Evolutionary conservation across 495 filamentous ascomycete genomes (phyloP), one percentile per base, ranked within the genome.

Genomic region (Lasiosphaeris hirsuta): DNA sequence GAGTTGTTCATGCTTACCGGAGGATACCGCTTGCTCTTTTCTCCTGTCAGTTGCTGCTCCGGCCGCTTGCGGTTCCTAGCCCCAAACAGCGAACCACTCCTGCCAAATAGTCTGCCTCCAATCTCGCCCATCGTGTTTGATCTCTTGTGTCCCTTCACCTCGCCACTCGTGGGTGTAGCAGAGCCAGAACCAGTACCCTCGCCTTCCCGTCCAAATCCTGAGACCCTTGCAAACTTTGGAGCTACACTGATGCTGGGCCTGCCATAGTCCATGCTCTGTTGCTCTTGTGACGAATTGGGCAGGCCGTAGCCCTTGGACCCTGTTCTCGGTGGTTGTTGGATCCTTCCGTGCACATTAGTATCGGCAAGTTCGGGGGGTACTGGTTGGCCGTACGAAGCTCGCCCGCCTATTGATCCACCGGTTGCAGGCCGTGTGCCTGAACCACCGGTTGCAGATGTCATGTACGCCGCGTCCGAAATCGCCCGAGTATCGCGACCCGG

Each of bases 351-450:
- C 37, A 85, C 93, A 77, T 95, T 96, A 39, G 91, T 92, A 68
- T 87, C 86, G 52, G 90, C 91, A 61, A 97, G 84, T 58, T 89
- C 87, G 34, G 94, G 92, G 53, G 90, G 90, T 63, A 88, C 84
- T 44, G 94, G 93, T 72, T 90, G 89, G 61, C 89, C 88, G 69
- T 98, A 97, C 49, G 90, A 95, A 49, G 89, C 87, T 59, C 91
- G 81, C 34, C 90, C 89, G 59, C 87, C 86, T 51, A 93, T 86
- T 2, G 92, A 95, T 40, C 84, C 88, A 52, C 91, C 89, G 15
- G 94, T 97, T 40, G 80, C 80, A 37, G 94, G 94, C 38, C 94
- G 78, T 14, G 81, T 72, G 40, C 75, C 71, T 41, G 81, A 78
- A 18, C 78, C 66, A 10, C 71, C 65, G 10, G 75, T 57, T 15